Percentiles rank a stretch among this genome's conserved stretches.
Conservation (phyloP, 2,329 filamentous ascomycete species). For the Allantophomopsis cytisporea region DNA sequence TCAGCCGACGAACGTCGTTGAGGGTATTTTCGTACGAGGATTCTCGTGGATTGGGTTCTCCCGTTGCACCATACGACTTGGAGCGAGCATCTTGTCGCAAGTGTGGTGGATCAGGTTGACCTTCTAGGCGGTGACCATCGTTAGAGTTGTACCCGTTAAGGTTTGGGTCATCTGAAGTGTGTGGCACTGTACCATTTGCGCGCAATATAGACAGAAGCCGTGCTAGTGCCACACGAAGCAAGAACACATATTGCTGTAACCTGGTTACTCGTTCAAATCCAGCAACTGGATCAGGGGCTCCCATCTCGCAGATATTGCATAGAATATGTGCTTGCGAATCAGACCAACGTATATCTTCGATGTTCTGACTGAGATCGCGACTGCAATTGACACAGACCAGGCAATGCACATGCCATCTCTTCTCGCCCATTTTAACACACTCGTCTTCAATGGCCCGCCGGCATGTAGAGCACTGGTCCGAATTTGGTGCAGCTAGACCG, state of each 20-base stretch:
- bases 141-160: conserved; percentile 51
- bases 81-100: conserved; percentile 56
- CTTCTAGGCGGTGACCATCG: conserved; percentile 42
- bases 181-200: conserved; percentile 67
- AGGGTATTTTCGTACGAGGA: conserved; percentile 91
- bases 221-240: conserved; percentile 83
- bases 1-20: conserved; percentile 81
- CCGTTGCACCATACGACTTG: conserved; percentile 55
- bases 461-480: conserved; percentile 75
- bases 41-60: conserved; percentile 43
- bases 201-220: conserved; percentile 78
- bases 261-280: conserved; percentile 69
- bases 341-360: conserved; percentile 61
- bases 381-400: conserved; percentile 58
- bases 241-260: conserved; percentile 86
- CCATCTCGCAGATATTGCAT: conserved; percentile 53
- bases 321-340: conserved; percentile 53
- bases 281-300: conserved; percentile 35
- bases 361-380: conserved; percentile 53
- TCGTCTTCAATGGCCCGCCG: conserved; percentile 88
- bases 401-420: conserved; percentile 75
- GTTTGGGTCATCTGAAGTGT: conserved; percentile 60
- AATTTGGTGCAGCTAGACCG: conserved; percentile 58
- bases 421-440: conserved; percentile 62
- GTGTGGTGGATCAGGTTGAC: conserved; percentile 35